phyloP scores from a whole-genome alignment of 176 grass and related monocot species.

The Carex cristatella region DNA sequence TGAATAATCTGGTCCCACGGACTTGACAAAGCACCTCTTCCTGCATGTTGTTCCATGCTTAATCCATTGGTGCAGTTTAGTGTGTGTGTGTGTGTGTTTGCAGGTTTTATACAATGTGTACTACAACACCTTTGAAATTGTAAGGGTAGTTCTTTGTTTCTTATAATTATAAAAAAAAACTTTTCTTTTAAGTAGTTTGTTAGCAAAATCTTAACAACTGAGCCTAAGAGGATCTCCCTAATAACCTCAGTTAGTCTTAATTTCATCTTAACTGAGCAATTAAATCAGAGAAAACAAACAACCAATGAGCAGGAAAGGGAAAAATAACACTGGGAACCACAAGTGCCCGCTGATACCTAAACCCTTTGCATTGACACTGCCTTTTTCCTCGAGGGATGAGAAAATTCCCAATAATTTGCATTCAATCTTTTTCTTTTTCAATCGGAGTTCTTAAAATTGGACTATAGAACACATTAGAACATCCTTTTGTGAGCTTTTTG shows the following conservation, averaged over 20 bases:
- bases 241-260: not conserved
- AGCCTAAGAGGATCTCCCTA: not conserved
- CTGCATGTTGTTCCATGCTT: constrained; percentile 27
- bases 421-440: not conserved
- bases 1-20: constrained; percentile 48
- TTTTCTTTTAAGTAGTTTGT: not conserved
- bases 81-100: too few relatives aligned
- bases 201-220: not conserved
- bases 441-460: not conserved
- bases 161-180: not conserved
- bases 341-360: not conserved
- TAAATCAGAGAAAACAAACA: not conserved
- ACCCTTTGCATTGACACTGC: not conserved
- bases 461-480: not conserved
- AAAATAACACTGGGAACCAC: constrained; percentile 7
- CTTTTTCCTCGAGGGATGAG: not conserved
- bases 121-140: not conserved
- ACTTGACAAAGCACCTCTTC: constrained; percentile 71
- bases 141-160: not conserved
- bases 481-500: constrained; percentile 1
- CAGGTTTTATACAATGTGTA: not conserved
- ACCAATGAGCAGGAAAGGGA: not conserved
- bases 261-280: not conserved
- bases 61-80: not conserved
- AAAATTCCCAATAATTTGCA: not conserved